These are phyloP conservation scores for Naganishia sp. DNA, from an alignment of 1,284 basidiomycete genomes.

Conservation along the genomic window DNA sequence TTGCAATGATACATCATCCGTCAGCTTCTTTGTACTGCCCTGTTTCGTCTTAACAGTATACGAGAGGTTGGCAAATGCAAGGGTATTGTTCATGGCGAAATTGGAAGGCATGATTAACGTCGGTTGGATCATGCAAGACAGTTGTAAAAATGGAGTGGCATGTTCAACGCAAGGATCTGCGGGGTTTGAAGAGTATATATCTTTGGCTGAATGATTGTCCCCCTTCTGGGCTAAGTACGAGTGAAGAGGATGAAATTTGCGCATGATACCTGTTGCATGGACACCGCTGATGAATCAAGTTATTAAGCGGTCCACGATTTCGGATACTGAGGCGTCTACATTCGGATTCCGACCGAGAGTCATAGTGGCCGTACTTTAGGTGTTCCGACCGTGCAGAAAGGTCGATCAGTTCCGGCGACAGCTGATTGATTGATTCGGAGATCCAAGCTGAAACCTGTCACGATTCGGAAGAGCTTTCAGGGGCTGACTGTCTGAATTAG, in stretches of 20 bases:
- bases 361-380: no score
- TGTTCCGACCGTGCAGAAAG: neutral
- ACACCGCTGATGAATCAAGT: neutral
- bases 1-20: constrained; percentile 23
- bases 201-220: neutral
- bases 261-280: neutral
- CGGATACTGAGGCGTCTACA: no score
- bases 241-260: neutral
- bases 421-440: neutral
- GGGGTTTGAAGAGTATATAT: neutral
- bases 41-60: constrained; percentile 35
- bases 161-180: neutral
- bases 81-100: neutral
- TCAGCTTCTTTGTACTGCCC: constrained; percentile 23
- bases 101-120: neutral
- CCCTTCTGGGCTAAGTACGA: no score
- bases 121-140: neutral
- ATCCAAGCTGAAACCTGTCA: neutral
- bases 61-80: constrained; percentile 25
- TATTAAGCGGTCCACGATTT: neutral
- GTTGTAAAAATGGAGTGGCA: no score
- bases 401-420: neutral
- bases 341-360: no score
- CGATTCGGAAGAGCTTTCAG: neutral
- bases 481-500: no score